Base-by-base conservation (phyloP, 2,329 filamentous ascomycete species). In the Chaetomium globosum region DNA sequence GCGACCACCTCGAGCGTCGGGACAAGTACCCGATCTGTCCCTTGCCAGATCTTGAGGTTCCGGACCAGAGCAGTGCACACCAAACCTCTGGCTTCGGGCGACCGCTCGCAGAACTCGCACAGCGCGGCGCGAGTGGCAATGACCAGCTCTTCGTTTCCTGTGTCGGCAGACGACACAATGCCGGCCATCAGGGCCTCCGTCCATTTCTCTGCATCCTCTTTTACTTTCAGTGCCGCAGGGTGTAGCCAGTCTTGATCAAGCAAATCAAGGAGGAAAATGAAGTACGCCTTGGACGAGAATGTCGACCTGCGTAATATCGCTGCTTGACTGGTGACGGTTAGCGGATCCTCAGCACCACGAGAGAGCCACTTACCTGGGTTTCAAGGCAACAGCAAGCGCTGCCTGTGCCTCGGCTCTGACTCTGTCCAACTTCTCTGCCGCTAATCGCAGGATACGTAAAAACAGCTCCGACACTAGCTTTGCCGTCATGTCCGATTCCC, bases 341-440 rank as follows among this genome's bases (percentile, higher is more conserved):
- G 83, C 19, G 36, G 59, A 10, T 3, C 8, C 8, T 49, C 21
- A 16, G 4, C 30, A 23, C 1, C 48, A 30, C 9, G 19, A 9
- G 1, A 33, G 21, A 30, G 7, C 10, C 10, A 75, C 79, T 64
- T 74, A 88, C 86, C 75, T 76, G 28, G 79, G 67, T 30, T 77
- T 69, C n/a, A 86, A 70, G 26, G 79, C 72, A 54, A 83, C 69
- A 4, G 77, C 77, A 54, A 89, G 71, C 10, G 82, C 82, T 36
- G 80, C 77, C 67, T 89, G 87, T 1, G 88, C 89, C 68, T 87
- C 84, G 0, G 85, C 80, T 28, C 95, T 87, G 21, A 98, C 89
- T 68, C 92, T 90, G 75, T 98, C 94, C 1, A 98, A 83, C 75
- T 96, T 97, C 77, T 99, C 95, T 0, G 91, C 86, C 2, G 92